phyloP scores from a whole-genome alignment of 768 basidiomycete genomes.

The Xanthoconium purpureum region DNA sequence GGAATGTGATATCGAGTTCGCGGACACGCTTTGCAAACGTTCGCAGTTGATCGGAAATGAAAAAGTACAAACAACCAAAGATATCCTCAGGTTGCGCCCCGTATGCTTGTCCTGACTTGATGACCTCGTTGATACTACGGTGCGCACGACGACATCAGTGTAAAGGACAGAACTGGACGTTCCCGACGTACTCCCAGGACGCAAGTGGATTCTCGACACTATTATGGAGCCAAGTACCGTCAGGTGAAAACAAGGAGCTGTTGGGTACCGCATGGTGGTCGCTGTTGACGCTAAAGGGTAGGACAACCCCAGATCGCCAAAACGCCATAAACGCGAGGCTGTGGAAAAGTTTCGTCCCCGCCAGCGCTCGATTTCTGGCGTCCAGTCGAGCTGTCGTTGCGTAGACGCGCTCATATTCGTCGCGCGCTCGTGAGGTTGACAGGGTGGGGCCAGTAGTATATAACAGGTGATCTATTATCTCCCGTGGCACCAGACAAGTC shows the following conservation, averaged over 20 bases:
- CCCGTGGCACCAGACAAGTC: constrained; percentile 21
- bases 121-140: constrained; percentile 37
- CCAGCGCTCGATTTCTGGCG: constrained; percentile 38
- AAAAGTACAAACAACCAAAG: constrained; percentile 49
- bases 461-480: constrained; percentile 28
- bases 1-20: constrained; percentile 35
- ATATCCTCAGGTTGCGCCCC: constrained; percentile 41
- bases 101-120: constrained; percentile 34
- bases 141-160: constrained; percentile 4
- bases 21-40: constrained; percentile 38
- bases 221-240: constrained; percentile 41
- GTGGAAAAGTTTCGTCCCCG: constrained; percentile 39
- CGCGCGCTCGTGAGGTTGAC: constrained; percentile 21
- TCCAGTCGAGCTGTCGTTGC: constrained; percentile 38
- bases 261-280: constrained; percentile 40
- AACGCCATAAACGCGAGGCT: constrained; percentile 39
- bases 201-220: constrained; percentile 40
- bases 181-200: constrained; percentile 44
- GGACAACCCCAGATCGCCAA: constrained; percentile 40
- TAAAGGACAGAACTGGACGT: not conserved
- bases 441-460: constrained; percentile 24
- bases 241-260: constrained; percentile 41
- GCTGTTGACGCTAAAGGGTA: constrained; percentile 41
- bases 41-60: constrained; percentile 38
- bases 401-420: constrained; percentile 30